phyloP scores from a whole-genome alignment of 108 stramenopile species.

The Stephanodiscus minutulus region DNA sequence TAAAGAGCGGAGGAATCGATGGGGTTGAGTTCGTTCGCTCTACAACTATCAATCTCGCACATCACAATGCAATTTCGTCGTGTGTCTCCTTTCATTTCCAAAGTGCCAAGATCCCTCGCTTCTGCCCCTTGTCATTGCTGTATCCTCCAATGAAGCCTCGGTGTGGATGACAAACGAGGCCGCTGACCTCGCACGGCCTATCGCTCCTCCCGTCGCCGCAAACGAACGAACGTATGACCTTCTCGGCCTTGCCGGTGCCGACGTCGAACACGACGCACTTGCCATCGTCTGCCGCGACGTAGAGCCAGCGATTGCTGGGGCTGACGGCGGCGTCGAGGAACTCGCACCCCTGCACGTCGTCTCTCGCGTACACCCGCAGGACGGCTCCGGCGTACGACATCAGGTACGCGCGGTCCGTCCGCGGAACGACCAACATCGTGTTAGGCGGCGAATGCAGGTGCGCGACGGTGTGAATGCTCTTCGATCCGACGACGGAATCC shows the following conservation, averaged over 20 bases:
- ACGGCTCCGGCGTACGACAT: slow-evolving; percentile 61
- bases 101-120: slow-evolving; percentile 68
- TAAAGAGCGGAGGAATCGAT: too few relatives aligned
- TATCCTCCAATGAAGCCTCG: slow-evolving; percentile 70
- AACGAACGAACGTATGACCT: slow-evolving; percentile 66
- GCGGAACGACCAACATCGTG: slow-evolving; percentile 72
- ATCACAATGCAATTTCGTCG: too few relatives aligned
- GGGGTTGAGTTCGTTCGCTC: too few relatives aligned
- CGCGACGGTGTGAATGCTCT: slow-evolving; percentile 61
- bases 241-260: slow-evolving; percentile 50
- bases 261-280: slow-evolving; percentile 74
- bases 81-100: slow-evolving; percentile 88
- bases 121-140: slow-evolving; percentile 80
- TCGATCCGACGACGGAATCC: slow-evolving; percentile 37
- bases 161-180: slow-evolving; percentile 73
- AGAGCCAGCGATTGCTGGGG: slow-evolving; percentile 69
- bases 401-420: slow-evolving; percentile 62
- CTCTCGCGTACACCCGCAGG: slow-evolving; percentile 51
- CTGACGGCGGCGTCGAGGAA: slow-evolving; percentile 74
- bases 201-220: slow-evolving; percentile 33
- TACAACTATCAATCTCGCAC: too few relatives aligned
- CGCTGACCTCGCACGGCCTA: slow-evolving; percentile 60
- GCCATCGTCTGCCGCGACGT: slow-evolving; percentile 59
- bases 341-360: slow-evolving; percentile 48
- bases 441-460: slow-evolving; percentile 63